These are phyloP conservation scores for Prasinococcaceae sp. DNA, from an alignment of 139 green algal species.

Conservation along the genomic window DNA sequence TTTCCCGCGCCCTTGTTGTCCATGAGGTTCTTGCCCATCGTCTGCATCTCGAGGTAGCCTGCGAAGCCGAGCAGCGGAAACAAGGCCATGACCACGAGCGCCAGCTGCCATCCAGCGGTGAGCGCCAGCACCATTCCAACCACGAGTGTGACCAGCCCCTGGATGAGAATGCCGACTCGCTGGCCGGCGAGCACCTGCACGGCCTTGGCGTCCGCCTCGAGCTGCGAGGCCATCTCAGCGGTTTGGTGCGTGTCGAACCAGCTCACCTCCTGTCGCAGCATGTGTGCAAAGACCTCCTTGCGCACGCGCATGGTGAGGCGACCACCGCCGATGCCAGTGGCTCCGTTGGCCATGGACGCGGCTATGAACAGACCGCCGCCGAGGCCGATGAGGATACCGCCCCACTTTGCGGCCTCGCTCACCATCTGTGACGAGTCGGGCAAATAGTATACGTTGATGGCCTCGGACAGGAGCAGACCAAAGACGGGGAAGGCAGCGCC, in stretches of 20 bases:
- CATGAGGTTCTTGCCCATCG: too few relatives aligned
- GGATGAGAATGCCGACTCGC: constrained; percentile 10
- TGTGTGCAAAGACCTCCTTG: constrained; percentile 15
- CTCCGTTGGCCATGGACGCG: constrained; percentile 1
- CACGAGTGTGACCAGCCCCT: constrained; percentile 17
- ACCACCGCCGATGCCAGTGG: constrained; percentile 21
- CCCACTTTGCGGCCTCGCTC: constrained; percentile 12
- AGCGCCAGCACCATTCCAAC: constrained; percentile 27
- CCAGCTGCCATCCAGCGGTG: constrained; percentile 20
- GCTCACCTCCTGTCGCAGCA: constrained; percentile 30
- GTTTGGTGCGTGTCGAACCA: constrained; percentile 25
- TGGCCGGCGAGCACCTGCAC: constrained; percentile 23
- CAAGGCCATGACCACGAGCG: constrained; percentile 19
- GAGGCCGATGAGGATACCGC: constrained; percentile 21
- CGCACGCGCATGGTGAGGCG: constrained; percentile 19
- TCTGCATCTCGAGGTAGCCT: constrained; percentile 20
- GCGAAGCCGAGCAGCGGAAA: constrained; percentile 22
- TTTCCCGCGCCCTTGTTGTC: too few relatives aligned
- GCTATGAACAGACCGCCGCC: constrained; percentile 1
- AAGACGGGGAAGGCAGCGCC: constrained; percentile 23
- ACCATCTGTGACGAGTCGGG: constrained; percentile 9
- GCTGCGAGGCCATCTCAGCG: constrained; percentile 16
- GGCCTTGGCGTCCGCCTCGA: constrained; percentile 15
- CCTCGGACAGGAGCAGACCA: constrained; percentile 22
- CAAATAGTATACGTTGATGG: constrained; percentile 21